Conservation (phyloP, 768 basidiomycete species). For the Coprinopsis strossmayeri region DNA sequence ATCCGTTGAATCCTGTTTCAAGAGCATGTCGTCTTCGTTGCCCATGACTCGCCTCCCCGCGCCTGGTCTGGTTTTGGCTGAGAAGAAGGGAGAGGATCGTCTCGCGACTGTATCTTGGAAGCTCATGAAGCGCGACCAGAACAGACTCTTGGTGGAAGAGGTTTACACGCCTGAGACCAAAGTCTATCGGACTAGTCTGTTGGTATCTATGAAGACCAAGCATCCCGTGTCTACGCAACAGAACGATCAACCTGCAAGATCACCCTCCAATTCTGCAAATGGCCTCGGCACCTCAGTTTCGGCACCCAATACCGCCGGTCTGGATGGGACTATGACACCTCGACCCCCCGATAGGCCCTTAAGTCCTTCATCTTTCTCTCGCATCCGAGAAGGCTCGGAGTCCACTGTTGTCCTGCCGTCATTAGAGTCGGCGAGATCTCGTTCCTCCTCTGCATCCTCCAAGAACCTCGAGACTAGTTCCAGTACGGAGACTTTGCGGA, state of each 20-base stretch:
- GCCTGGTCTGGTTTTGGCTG: constrained; percentile 50
- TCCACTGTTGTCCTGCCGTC: neutral
- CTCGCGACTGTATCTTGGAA: constrained; percentile 45
- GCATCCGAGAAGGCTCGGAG: neutral
- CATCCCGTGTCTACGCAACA: neutral
- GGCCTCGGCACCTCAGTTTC: neutral
- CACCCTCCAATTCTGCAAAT: constrained; percentile 5
- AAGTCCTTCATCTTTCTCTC: neutral
- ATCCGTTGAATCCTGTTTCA: constrained; percentile 68
- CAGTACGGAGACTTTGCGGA: constrained; percentile 6
- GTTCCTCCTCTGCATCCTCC: neutral
- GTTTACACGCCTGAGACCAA: constrained; percentile 43
- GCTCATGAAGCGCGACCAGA: constrained; percentile 52
- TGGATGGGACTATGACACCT: constrained; percentile 23
- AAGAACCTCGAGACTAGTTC: constrained; percentile 3
- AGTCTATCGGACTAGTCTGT: constrained; percentile 44
- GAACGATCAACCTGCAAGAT: no score
- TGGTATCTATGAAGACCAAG: constrained; percentile 30
- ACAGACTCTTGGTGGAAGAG: constrained; percentile 49
- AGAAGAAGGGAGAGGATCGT: constrained; percentile 43
- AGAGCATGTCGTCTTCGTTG: constrained; percentile 48
- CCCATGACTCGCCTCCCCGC: constrained; percentile 68
- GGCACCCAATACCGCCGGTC: neutral
- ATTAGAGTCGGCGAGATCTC: neutral
- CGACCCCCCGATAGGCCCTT: constrained; percentile 28